Conservation (phyloP, 1,284 basidiomycete genomes). For the Pseudozyma tsukubaensis region DNA sequence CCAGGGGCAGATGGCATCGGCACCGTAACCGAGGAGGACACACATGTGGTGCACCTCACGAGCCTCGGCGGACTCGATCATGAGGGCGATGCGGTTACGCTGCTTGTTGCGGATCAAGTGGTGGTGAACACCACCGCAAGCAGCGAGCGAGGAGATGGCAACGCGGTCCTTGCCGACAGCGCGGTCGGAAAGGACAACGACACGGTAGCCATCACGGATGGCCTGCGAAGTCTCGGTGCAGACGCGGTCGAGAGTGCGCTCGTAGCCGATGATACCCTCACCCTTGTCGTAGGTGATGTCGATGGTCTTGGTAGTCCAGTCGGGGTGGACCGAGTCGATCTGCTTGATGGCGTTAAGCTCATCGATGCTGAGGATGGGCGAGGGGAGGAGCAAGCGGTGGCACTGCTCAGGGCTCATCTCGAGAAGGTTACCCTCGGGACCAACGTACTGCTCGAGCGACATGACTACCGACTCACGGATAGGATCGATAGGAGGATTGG, state of each 20-base stretch:
- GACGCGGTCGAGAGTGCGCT: conserved; percentile 62
- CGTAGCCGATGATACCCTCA: conserved; percentile 62
- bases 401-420: conserved; percentile 65
- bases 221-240: conserved; percentile 63
- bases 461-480: conserved; percentile 67
- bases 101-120: conserved; percentile 67
- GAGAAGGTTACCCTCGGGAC: conserved; percentile 66
- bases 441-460: conserved; percentile 66
- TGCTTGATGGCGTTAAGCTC: conserved; percentile 64
- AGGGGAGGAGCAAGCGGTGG: conserved; percentile 60
- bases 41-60: conserved; percentile 68
- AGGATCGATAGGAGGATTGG: conserved; percentile 67
- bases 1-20: conserved; percentile 68
- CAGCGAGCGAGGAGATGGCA: conserved; percentile 62
- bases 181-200: conserved; percentile 65
- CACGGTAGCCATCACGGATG: conserved; percentile 58
- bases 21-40: conserved; percentile 66
- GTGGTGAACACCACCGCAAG: conserved; percentile 67
- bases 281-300: conserved; percentile 66
- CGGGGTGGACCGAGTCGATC: conserved; percentile 54
- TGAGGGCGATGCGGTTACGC: conserved; percentile 62
- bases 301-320: conserved; percentile 61
- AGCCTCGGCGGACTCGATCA: conserved; percentile 65
- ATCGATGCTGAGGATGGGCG: conserved; percentile 62
- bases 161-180: conserved; percentile 59